These are phyloP conservation scores for Bacidia gigantensis DNA, from an alignment of 495 filamentous ascomycete genomes.

Conservation along the genomic window DNA sequence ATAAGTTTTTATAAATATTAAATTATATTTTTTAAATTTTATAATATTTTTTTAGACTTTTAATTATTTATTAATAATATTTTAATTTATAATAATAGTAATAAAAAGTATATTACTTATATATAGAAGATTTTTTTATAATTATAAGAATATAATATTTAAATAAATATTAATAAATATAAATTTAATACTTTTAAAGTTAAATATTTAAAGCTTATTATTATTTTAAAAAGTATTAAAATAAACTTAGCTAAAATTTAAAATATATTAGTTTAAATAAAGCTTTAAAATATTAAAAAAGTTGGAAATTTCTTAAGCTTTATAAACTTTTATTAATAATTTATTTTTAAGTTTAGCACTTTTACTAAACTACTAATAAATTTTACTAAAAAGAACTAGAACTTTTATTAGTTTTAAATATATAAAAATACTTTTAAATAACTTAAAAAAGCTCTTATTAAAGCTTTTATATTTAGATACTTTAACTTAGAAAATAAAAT, in stretches of 20 bases:
- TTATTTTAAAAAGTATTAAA: neutral
- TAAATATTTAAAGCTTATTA: neutral
- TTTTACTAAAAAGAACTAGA: neutral
- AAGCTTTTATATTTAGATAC: neutral
- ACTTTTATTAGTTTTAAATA: neutral
- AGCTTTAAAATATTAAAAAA: neutral
- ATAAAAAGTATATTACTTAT: neutral
- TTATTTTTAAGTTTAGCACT: neutral
- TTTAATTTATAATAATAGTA: neutral
- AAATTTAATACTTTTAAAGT: neutral
- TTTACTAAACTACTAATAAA: neutral
- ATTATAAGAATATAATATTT: neutral
- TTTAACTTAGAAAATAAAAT: no score
- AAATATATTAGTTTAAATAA: neutral
- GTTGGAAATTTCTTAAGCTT: neutral
- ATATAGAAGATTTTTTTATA: neutral
- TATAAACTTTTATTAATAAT: neutral
- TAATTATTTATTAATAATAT: conserved; percentile 3
- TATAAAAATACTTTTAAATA: conserved; percentile 3
- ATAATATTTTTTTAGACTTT: neutral
- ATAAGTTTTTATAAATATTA: neutral
- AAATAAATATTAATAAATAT: neutral
- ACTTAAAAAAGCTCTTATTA: no score
- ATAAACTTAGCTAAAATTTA: neutral
- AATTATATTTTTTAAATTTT: conserved; percentile 2